Percentiles rank a stretch among this genome's conserved stretches.
phyloP scores from a whole-genome alignment of 2,329 filamentous ascomycete species.

The Ascochyta pisi region DNA sequence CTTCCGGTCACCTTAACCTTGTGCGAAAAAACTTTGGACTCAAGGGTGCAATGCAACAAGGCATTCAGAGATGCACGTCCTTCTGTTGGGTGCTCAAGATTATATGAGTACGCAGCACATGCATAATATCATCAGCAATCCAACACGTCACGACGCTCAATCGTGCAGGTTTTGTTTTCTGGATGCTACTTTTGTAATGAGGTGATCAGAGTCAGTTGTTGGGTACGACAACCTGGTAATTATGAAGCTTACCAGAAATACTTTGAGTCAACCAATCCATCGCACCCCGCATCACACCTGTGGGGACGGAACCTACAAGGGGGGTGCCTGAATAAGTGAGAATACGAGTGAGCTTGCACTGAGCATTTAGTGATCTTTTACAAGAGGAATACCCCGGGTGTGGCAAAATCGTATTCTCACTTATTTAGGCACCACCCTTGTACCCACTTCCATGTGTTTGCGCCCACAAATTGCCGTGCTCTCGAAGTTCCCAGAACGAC shows the following conservation, averaged over 20 bases:
- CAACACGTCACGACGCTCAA: not conserved
- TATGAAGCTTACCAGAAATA: not conserved
- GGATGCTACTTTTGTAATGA: not conserved
- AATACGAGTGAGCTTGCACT: no score
- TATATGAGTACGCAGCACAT: not conserved
- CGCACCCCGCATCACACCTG: not conserved
- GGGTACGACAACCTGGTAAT: not conserved
- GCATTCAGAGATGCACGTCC: not conserved
- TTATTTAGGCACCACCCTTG: no score
- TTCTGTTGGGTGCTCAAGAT: not conserved
- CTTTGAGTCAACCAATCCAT: not conserved
- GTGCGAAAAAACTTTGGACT: not conserved
- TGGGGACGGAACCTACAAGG: conserved; percentile 4
- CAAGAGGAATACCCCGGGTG: no score
- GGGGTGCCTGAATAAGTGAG: no score
- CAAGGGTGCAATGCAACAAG: not conserved
- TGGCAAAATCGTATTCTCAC: no score
- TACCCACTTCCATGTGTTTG: not conserved
- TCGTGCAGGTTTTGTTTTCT: not conserved
- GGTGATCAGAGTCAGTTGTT: not conserved
- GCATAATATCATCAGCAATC: not conserved
- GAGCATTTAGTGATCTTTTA: no score
- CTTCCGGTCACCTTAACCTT: not conserved
- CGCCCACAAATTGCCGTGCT: not conserved
- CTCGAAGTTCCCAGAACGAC: not conserved